These are phyloP conservation scores for Colletotrichum sansevieriae DNA, from an alignment of 2,329 filamentous ascomycete species.

Conservation along the genomic window DNA sequence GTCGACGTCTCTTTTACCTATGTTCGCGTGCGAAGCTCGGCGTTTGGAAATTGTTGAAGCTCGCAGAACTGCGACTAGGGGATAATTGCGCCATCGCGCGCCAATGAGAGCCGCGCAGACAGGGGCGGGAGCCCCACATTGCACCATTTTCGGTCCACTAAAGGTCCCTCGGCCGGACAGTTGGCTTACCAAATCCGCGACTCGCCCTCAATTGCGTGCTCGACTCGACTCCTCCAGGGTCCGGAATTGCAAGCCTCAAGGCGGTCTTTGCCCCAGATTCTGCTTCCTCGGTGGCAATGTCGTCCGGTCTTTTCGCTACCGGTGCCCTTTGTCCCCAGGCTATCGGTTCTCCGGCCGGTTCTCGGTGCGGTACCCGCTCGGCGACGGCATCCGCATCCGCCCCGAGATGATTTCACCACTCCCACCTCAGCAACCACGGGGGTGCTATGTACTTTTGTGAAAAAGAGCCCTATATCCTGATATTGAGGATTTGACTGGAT, in stretches of 20 bases:
- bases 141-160: conserved; percentile 39
- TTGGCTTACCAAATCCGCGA: conserved; percentile 38
- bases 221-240: conserved; percentile 17
- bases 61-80: conserved; percentile 38
- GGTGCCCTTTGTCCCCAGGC: conserved; percentile 21
- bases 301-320: conserved; percentile 16
- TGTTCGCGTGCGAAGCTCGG: conserved; percentile 41
- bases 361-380: conserved; percentile 39
- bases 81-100: conserved; percentile 41
- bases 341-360: conserved; percentile 34
- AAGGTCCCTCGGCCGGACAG: conserved; percentile 21
- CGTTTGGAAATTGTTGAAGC: conserved; percentile 41
- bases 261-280: conserved; percentile 29
- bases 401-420: conserved; percentile 28
- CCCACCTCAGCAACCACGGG: not conserved
- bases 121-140: conserved; percentile 32
- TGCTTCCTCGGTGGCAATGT: conserved; percentile 37
- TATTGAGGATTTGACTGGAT: too few relatives aligned
- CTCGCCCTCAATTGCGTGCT: conserved; percentile 39
- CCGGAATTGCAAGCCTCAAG: conserved; percentile 33
- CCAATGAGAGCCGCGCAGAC: conserved; percentile 19
- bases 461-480: not conserved
- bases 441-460: not conserved
- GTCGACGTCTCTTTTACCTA: conserved; percentile 4
- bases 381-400: conserved; percentile 37